Conservation (phyloP, 192 early-diverging fungal genomes). For the Umbelopsis isabellina region DNA sequence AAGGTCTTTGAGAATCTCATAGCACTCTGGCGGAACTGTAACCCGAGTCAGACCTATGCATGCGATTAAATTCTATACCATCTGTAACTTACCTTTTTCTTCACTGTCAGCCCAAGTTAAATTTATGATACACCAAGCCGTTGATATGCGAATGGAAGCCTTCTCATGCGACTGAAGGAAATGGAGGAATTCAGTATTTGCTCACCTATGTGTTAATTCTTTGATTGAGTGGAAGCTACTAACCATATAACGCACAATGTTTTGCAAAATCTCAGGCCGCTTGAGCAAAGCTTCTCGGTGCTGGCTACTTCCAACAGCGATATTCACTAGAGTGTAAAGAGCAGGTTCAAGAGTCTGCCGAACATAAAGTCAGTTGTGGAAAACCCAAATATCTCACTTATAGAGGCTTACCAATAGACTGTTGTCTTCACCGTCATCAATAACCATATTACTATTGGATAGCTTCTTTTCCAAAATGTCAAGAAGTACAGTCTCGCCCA, state of each 20-base stretch:
- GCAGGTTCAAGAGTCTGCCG: constrained; percentile 45
- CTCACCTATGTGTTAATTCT: background rate
- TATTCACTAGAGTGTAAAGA: constrained; percentile 74
- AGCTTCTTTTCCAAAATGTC: constrained; percentile 69
- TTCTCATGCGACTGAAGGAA: constrained; percentile 53
- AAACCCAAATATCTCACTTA: background rate
- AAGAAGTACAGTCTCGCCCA: constrained; percentile 62
- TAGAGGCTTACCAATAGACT: constrained; percentile 36
- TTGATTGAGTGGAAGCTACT: background rate
- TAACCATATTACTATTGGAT: constrained; percentile 36
- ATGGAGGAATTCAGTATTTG: background rate
- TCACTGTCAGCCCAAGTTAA: constrained; percentile 69
- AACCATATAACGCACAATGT: constrained; percentile 53
- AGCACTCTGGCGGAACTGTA: constrained; percentile 47
- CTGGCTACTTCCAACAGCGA: constrained; percentile 63
- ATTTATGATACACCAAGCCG: constrained; percentile 78
- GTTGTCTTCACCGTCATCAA: constrained; percentile 26
- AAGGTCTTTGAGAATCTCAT: constrained; percentile 50
- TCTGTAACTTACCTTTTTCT: constrained; percentile 22
- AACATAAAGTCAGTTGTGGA: background rate
- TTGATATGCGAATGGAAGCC: constrained; percentile 60
- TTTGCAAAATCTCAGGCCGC: constrained; percentile 51
- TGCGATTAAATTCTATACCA: background rate
- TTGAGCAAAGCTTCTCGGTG: constrained; percentile 68
- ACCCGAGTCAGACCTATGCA: background rate